Percentiles rank a stretch among this genome's conserved stretches.
Conservation (phyloP, 805 yeast genomes). For the Candida parachauliodes region DNA sequence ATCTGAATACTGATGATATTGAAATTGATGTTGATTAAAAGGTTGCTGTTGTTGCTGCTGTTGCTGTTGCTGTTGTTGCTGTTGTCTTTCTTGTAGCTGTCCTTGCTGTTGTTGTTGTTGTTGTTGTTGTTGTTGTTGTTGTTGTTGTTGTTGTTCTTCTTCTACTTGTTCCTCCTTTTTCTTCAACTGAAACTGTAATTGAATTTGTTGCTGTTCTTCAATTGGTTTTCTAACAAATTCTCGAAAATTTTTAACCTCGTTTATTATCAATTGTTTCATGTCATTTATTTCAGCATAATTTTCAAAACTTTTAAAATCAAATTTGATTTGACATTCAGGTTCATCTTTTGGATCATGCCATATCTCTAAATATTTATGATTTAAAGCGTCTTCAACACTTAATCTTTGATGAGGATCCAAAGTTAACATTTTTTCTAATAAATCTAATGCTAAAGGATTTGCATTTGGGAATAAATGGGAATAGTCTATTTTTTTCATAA, state of each 20-base stretch:
- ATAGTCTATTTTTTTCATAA: constrained; percentile 76
- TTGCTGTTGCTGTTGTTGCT: constrained; percentile 16
- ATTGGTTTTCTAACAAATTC: constrained; percentile 77
- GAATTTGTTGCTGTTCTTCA: constrained; percentile 46
- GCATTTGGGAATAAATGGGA: constrained; percentile 73
- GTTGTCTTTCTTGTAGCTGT: constrained; percentile 20
- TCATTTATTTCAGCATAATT: constrained; percentile 72
- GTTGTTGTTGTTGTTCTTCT: constrained; percentile 17
- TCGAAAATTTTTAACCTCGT: constrained; percentile 76
- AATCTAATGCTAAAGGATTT: constrained; percentile 80
- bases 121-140: constrained; percentile 16
- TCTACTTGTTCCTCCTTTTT: constrained; percentile 25
- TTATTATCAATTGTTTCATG: constrained; percentile 72
- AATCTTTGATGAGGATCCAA: constrained; percentile 86
- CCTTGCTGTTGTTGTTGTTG: constrained; percentile 13
- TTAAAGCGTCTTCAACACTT: constrained; percentile 85
- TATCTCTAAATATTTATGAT: constrained; percentile 83
- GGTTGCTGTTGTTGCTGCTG: constrained; percentile 11
- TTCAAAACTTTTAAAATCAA: constrained; percentile 82
- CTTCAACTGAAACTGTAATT: constrained; percentile 29
- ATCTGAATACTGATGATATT: constrained; percentile 8
- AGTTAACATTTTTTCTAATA: constrained; percentile 78
- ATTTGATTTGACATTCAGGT: constrained; percentile 73
- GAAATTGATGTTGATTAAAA: constrained; percentile 9
- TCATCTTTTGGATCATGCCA: constrained; percentile 97